A percentile compares a stretch with the other conserved stretches of the same genome.
Conservation (phyloP, 2,329 filamentous ascomycete genomes). For the Ceratocystiopsis brevicomis region DNA sequence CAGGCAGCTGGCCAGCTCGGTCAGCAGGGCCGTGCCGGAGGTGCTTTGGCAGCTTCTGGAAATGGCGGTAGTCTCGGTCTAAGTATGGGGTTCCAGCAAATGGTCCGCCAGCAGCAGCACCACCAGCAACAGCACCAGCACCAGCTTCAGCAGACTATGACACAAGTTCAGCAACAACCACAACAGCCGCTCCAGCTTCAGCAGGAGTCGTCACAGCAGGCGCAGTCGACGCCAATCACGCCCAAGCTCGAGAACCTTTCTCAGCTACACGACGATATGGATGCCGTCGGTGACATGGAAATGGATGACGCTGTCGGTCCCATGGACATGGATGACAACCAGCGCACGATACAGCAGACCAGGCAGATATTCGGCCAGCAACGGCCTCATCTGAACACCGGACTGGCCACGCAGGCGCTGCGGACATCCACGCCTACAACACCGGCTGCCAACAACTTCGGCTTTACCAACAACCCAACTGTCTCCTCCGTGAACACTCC, state of each 20-base stretch:
- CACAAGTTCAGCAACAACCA: slow-evolving; percentile 4
- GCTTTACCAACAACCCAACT: slow-evolving; percentile 80
- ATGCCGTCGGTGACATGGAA: slow-evolving; percentile 86
- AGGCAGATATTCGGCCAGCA: slow-evolving; percentile 50
- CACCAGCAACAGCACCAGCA: slow-evolving; percentile 4
- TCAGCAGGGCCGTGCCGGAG: slow-evolving; percentile 11
- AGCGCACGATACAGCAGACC: slow-evolving; percentile 49
- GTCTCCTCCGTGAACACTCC: slow-evolving; percentile 96
- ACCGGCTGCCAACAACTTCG: slow-evolving; percentile 57
- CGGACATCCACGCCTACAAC: slow-evolving; percentile 75
- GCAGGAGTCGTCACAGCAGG: slow-evolving; percentile 8
- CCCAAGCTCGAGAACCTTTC: slow-evolving; percentile 14
- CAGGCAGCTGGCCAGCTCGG: slow-evolving; percentile 7
- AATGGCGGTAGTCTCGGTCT: slow-evolving; percentile 1
- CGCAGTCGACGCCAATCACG: slow-evolving; percentile 4
- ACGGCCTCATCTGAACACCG: slow-evolving; percentile 57
- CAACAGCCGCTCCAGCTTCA: slow-evolving; percentile 17
- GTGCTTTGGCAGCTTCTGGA: slow-evolving; percentile 4
- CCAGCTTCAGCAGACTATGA: not conserved
- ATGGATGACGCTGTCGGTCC: slow-evolving; percentile 67
- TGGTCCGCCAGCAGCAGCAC: slow-evolving; percentile 25
- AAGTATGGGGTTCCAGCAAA: slow-evolving; percentile 17
- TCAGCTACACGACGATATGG: slow-evolving; percentile 47
- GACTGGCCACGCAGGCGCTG: slow-evolving; percentile 56
- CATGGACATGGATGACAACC: slow-evolving; percentile 43